phyloP scores from a whole-genome alignment of 768 basidiomycete species.

The Zangia roseola region DNA sequence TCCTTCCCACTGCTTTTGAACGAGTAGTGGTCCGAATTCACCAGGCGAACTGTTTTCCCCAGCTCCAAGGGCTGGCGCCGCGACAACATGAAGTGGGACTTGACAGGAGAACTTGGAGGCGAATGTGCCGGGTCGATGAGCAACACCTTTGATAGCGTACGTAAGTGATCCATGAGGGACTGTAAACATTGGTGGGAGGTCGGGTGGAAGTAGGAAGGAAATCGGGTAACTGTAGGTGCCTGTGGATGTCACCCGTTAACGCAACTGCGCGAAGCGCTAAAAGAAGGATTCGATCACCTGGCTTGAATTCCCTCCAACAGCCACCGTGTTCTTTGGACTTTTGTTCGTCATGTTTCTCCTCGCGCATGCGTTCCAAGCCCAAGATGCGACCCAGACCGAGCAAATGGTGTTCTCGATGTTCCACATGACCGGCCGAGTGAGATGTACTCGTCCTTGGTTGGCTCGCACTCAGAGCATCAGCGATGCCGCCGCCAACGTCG shows the following conservation, averaged over 20 bases:
- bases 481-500: neutral
- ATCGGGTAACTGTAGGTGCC: constrained; percentile 96
- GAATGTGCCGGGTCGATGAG: constrained; percentile 86
- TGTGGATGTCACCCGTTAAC: constrained; percentile 27
- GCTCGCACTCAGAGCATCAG: neutral
- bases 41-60: constrained; percentile 46
- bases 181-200: constrained; percentile 75
- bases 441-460: neutral
- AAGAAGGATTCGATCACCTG: constrained; percentile 48
- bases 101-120: constrained; percentile 68
- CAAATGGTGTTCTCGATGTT: constrained; percentile 14
- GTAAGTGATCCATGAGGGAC: constrained; percentile 73
- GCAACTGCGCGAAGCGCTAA: neutral
- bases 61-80: constrained; percentile 76
- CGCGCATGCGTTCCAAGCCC: constrained; percentile 17
- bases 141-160: constrained; percentile 80
- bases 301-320: constrained; percentile 87
- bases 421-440: neutral
- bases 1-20: constrained; percentile 90
- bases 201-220: constrained; percentile 81
- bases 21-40: constrained; percentile 74
- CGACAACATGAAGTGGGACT: constrained; percentile 73
- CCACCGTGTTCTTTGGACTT: constrained; percentile 43
- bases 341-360: constrained; percentile 16
- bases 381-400: constrained; percentile 38